phyloP scores from a whole-genome alignment of 805 yeast species.

The Wickerhamomyces strasburgensis region DNA sequence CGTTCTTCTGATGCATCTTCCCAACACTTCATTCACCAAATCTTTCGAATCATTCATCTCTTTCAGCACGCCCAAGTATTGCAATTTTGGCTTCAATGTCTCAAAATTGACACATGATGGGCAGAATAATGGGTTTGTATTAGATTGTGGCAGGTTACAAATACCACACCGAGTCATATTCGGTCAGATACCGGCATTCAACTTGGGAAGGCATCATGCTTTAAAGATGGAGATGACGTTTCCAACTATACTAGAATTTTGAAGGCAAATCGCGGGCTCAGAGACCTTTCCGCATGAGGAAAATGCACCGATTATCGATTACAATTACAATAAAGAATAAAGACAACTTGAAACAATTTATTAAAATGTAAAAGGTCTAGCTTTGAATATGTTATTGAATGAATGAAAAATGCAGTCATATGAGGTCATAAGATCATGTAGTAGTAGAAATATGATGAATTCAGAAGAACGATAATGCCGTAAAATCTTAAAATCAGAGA shows the following conservation, averaged over 20 bases:
- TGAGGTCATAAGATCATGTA: too few relatives aligned
- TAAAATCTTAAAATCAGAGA: not conserved
- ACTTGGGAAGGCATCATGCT: slow-evolving; percentile 1
- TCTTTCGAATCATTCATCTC: slow-evolving; percentile 5
- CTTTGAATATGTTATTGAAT: too few relatives aligned
- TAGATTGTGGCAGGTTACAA: slow-evolving; percentile 3
- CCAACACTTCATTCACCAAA: slow-evolving; percentile 12
- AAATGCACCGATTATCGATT: too few relatives aligned
- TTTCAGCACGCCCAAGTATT: slow-evolving; percentile 11
- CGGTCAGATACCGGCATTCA: slow-evolving; percentile 1
- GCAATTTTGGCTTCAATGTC: slow-evolving; percentile 12
- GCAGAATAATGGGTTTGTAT: slow-evolving; percentile 8
- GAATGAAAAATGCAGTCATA: too few relatives aligned
- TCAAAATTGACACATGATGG: slow-evolving; percentile 12
- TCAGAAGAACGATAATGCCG: slow-evolving; percentile 1
- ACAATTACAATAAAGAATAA: too few relatives aligned
- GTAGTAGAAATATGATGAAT: not conserved
- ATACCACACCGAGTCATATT: slow-evolving; percentile 5
- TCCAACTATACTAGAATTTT: not conserved
- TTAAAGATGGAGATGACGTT: too few relatives aligned
- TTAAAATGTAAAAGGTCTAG: too few relatives aligned
- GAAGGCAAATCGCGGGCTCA: not conserved
- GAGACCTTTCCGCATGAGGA: too few relatives aligned
- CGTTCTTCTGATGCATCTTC: slow-evolving; percentile 13
- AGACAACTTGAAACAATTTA: too few relatives aligned